phyloP scores from a whole-genome alignment of 371 early-diverging fungal species.

The Caulochytrium protostelioides region DNA sequence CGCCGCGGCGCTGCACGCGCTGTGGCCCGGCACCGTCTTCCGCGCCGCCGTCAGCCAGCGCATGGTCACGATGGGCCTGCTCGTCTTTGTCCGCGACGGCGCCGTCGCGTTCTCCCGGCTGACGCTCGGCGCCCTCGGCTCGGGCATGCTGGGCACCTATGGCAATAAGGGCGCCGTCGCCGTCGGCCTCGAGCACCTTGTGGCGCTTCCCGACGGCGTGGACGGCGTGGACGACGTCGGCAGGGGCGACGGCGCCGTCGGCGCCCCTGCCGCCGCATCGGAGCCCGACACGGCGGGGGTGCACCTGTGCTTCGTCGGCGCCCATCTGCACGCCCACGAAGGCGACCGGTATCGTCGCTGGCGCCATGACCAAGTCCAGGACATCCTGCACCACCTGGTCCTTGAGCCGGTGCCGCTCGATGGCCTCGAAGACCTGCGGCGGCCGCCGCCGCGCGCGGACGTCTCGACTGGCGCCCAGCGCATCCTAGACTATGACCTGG shows the following conservation, averaged over 20 bases:
- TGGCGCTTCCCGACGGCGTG: too few relatives aligned
- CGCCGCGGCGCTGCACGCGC: too few relatives aligned
- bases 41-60: too few relatives aligned
- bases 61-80: constrained; percentile 6
- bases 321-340: constrained; percentile 10
- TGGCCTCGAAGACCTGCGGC: neutral
- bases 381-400: constrained; percentile 6
- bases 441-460: neutral
- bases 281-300: too few relatives aligned
- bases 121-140: constrained; percentile 8
- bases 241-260: neutral
- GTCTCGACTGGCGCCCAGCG: too few relatives aligned
- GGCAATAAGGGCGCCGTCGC: constrained; percentile 11
- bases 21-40: too few relatives aligned
- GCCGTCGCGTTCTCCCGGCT: neutral
- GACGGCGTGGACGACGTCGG: neutral
- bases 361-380: constrained; percentile 10
- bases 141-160: constrained; percentile 10
- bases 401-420: neutral
- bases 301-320: constrained; percentile 10
- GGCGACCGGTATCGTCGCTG: constrained; percentile 5
- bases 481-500: constrained; percentile 4
- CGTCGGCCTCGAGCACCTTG: constrained; percentile 8
- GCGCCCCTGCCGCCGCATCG: neutral
- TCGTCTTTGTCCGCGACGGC: constrained; percentile 5